Evolutionary conservation across 1,284 basidiomycete species (phyloP).

Genomic region (Trametes hirsuta): DNA sequence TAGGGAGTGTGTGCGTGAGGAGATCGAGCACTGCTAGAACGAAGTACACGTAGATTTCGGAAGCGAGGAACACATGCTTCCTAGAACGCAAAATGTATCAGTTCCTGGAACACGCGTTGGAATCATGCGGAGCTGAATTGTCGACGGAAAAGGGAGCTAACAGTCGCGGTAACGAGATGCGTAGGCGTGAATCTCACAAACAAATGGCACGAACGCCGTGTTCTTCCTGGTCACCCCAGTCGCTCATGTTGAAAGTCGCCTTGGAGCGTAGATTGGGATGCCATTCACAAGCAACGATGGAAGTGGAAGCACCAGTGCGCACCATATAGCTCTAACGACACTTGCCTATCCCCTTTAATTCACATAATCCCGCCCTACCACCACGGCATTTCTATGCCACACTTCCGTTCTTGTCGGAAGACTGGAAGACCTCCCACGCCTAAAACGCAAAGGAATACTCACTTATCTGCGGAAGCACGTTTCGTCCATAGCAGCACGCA

Average conservation of each 20-base stretch:
- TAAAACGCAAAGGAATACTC: slow-evolving; percentile 32
- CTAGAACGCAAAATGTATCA: slow-evolving; percentile 34
- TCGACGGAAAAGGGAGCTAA: too few relatives aligned
- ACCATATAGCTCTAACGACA: too few relatives aligned
- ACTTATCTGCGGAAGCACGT: slow-evolving; percentile 54
- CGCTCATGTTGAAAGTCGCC: too few relatives aligned
- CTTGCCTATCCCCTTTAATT: too few relatives aligned
- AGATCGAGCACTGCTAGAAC: slow-evolving; percentile 61
- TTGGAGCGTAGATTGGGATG: too few relatives aligned
- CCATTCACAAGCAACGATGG: too few relatives aligned
- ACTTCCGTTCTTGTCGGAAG: background rate
- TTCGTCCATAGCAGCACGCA: slow-evolving; percentile 54
- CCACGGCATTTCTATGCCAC: background rate
- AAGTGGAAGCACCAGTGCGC: too few relatives aligned
- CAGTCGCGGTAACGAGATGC: too few relatives aligned
- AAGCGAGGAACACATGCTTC: slow-evolving; percentile 58
- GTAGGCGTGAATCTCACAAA: too few relatives aligned
- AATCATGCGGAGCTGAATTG: too few relatives aligned
- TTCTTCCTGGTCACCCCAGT: background rate
- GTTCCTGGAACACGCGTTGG: background rate
- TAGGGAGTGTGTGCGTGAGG: slow-evolving; percentile 56
- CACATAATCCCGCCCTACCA: background rate
- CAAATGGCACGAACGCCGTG: background rate
- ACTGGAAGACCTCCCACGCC: background rate
- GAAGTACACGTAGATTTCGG: slow-evolving; percentile 66